Conservation (phyloP, 495 filamentous ascomycete species). For the Cryomyces antarcticus region DNA sequence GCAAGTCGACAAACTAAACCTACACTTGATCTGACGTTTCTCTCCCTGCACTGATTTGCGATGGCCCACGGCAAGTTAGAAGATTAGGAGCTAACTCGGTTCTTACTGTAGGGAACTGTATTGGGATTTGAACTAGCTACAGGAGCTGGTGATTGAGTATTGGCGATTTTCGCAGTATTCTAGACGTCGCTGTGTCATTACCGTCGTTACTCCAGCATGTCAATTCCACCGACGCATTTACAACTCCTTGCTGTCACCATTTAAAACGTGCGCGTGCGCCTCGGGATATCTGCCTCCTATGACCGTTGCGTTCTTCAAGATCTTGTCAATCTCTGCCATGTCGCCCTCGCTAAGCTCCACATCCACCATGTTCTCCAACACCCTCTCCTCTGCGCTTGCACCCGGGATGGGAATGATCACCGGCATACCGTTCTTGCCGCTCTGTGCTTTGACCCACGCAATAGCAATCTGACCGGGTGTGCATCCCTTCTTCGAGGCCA, state of each 20-base stretch:
- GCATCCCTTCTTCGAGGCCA: slow-evolving; percentile 50
- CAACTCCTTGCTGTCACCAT: not conserved
- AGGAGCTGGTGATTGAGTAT: no score
- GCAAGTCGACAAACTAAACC: slow-evolving; percentile 14
- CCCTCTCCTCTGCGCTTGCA: slow-evolving; percentile 23
- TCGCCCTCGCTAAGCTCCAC: slow-evolving; percentile 18
- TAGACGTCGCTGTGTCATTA: no score
- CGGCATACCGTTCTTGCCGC: slow-evolving; percentile 37
- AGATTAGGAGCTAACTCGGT: no score
- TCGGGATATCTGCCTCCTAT: slow-evolving; percentile 17
- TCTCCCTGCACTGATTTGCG: not conserved
- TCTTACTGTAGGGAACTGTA: no score
- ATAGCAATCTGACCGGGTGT: slow-evolving; percentile 62
- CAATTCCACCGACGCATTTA: not conserved
- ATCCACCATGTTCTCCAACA: slow-evolving; percentile 19
- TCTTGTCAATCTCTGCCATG: slow-evolving; percentile 17
- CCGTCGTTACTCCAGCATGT: no score
- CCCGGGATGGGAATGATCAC: slow-evolving; percentile 75
- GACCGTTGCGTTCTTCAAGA: slow-evolving; percentile 14
- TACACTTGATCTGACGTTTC: slow-evolving; percentile 24
- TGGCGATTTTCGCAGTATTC: no score
- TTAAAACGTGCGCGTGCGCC: not conserved
- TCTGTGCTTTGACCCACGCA: slow-evolving; percentile 41
- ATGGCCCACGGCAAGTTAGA: no score
- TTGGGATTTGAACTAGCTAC: no score